These are phyloP conservation scores for Sporisorium exsertum DNA, from an alignment of 1,284 basidiomycete species.

Conservation along the genomic window DNA sequence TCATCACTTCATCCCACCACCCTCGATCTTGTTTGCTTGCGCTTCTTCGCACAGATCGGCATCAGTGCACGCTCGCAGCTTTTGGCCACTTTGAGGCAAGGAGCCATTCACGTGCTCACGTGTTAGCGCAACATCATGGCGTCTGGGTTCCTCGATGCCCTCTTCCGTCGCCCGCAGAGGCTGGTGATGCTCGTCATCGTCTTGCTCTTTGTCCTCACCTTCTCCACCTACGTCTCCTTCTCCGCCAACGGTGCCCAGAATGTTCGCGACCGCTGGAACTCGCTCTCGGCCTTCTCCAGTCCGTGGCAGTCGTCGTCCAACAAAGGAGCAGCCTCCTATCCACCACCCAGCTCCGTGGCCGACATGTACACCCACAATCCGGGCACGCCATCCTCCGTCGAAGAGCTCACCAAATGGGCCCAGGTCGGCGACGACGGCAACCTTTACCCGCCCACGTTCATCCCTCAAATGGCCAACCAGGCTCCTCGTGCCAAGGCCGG, in stretches of 20 bases:
- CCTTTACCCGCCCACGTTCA: slow-evolving; percentile 63
- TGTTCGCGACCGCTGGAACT: slow-evolving; percentile 36
- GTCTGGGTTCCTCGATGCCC: slow-evolving; percentile 49
- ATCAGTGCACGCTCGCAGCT: neutral
- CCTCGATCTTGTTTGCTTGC: neutral
- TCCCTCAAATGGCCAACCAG: slow-evolving; percentile 60
- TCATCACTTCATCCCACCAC: slow-evolving; percentile 9
- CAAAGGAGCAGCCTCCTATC: slow-evolving; percentile 16
- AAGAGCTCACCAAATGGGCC: slow-evolving; percentile 61
- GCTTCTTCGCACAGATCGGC: neutral
- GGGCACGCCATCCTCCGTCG: slow-evolving; percentile 47
- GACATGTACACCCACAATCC: slow-evolving; percentile 63
- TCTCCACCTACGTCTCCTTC: slow-evolving; percentile 59
- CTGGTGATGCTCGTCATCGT: slow-evolving; percentile 52
- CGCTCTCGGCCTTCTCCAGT: slow-evolving; percentile 23
- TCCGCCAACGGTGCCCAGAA: slow-evolving; percentile 43
- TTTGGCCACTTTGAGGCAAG: neutral
- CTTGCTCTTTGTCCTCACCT: slow-evolving; percentile 54
- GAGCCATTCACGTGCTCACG: neutral
- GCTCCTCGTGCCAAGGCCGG: slow-evolving; percentile 67
- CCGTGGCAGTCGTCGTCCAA: slow-evolving; percentile 29
- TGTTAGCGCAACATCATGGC: slow-evolving; percentile 24
- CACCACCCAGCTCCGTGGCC: slow-evolving; percentile 40
- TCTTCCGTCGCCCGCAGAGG: slow-evolving; percentile 58
- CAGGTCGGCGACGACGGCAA: slow-evolving; percentile 62